Conservation (phyloP, 345 rosid genomes). For the Pistacia atlantica region DNA sequence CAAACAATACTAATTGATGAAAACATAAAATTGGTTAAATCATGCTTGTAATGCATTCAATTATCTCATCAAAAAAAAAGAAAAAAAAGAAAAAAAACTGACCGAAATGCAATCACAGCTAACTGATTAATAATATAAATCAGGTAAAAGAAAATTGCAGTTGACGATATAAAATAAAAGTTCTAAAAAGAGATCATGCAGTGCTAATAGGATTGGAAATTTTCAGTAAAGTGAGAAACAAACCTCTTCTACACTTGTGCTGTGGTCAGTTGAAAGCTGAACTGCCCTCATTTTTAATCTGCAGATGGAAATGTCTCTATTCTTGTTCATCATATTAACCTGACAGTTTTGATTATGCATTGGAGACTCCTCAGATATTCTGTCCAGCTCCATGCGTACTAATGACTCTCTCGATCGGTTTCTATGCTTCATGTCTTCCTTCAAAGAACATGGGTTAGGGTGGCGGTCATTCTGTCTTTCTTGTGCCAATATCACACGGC, state of each 20-base stretch:
- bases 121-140: not conserved
- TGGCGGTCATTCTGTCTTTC: constrained; percentile 84
- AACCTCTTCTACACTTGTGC: constrained; percentile 89
- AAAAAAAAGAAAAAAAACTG: not conserved
- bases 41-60: constrained; percentile 9
- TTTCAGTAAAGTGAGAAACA: constrained; percentile 23
- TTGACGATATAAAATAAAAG: constrained; percentile 4
- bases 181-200: not conserved
- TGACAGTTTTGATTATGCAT: constrained; percentile 75
- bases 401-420: constrained; percentile 83
- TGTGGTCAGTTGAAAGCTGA: constrained; percentile 92
- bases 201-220: constrained; percentile 4
- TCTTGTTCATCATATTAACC: constrained; percentile 72
- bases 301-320: constrained; percentile 80
- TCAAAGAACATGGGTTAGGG: constrained; percentile 53
- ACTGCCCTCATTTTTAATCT: constrained; percentile 93
- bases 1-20: not conserved
- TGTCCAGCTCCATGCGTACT: constrained; percentile 91
- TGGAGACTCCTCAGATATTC: constrained; percentile 97
- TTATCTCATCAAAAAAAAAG: not conserved
- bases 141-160: not conserved
- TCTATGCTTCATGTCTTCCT: constrained; percentile 68
- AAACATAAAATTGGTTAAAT: not conserved
- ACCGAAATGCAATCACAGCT: not conserved
- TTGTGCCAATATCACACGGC: constrained; percentile 86